Base-by-base conservation (phyloP, 2,329 filamentous ascomycete species). In the Hypoxylon sp. region DNA sequence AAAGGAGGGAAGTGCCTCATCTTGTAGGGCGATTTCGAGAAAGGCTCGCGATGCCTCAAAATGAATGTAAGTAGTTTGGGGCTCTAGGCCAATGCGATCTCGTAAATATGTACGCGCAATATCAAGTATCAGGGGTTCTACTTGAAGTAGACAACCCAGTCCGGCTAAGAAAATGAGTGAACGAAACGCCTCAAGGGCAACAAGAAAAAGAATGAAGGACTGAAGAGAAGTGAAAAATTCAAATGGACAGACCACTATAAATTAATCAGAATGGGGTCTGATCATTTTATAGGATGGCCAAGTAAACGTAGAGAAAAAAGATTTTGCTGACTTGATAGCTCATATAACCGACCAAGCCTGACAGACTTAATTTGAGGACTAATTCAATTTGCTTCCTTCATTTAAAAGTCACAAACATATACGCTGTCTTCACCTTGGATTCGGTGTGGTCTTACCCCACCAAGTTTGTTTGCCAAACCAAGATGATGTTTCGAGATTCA, bases 1-100 rank as follows among this genome's bases (percentile, higher is more conserved):
- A 75, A 57, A 42, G 75, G 64, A 57, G 76, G 48, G 57, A 78
- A 74, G 64, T 77, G 80, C 80, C 82, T 85, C 71, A 77, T 82
- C 39, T 60, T 31, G 24, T 63, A 66, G 10, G 35, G 11, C 47
- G 26, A 22, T 19, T 3, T 42, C n/a, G 29, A 59, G 5, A 42
- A 14, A 0, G 29, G 22, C 2, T 22, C 26, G 8, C 4, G 6
- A 11, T n/a, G 29, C 60, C n/a, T 42, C 29, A 53, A 59, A 59
- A 42, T 44, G 33, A 64, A 61, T 52, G 46, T 26, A 44, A 33
- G 29, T 17, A 42, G 29, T 33, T 37, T 19, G 0, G 29, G 5
- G 13, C 14, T 26, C n/a, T 22, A 17, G 26, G 19, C 19, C 5
- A 22, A 14, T 53, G 5, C 4, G n/a, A 6, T 19, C 17, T 51